Evolutionary conservation across 345 rosid species (phyloP), one percentile per base, ranked within the genome.

Genomic region (Eucalyptus cloeziana): DNA sequence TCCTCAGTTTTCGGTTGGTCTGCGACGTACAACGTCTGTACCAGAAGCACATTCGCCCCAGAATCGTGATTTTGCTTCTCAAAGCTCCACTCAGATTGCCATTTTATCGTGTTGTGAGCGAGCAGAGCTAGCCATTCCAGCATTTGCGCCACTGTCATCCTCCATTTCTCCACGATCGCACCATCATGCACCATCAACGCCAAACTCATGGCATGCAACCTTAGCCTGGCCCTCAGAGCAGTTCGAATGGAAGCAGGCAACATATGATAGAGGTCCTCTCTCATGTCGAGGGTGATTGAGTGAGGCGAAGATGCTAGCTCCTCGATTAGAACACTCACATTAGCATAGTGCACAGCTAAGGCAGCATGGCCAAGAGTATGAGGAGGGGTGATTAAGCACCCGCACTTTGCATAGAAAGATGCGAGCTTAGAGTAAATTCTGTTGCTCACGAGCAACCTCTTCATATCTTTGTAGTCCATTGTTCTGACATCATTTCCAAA

Each of bases 121-220:
- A 95, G 89, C 12, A 95, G 95, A 89, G 93, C 88, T 86, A 95
- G 85, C 96, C 96, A 95, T 47, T 91, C 94, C 79, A 95, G 88
- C 86, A 93, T 91, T 86, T 62, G 88, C 43, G 8, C 86, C 60
- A 95, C 22, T 37, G 89, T 93, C 33, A 43, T 79, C 47, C 88
- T 92, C 95, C 94, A 94, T 56, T 91, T 90, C 67, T 86, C 90
- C 25, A 89, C 94, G 45, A 91, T 89, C 54, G 90, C 92, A 67
- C 93, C 89, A 79, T 92, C 92, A 33, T 91, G 89, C 56, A 87
- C 90, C 49, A 90, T 89, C 62, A 91, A 88, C 51, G 88, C 81
- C 9, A 37, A 86, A 86, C 91, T 56, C 89, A 86, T 92, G 7
- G 81, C 89, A 49, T 62, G 88, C 22, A 87, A 86, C 93, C 88